phyloP scores from a whole-genome alignment of 306 rosid genomes.

The Castanea mollissima region DNA sequence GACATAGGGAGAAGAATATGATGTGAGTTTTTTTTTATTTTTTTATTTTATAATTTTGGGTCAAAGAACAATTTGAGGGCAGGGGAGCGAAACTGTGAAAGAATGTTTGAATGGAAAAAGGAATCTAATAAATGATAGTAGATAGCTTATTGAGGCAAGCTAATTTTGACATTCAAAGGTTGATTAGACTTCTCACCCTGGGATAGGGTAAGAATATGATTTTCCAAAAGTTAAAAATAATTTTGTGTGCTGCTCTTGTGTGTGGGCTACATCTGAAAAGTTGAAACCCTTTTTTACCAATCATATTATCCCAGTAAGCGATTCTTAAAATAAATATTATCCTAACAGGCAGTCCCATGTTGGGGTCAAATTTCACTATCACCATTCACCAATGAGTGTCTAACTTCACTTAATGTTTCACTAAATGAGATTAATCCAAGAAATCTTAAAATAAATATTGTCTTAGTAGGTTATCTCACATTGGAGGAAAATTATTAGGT shows the following conservation, averaged over 20 bases:
- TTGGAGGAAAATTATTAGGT: too few species aligned
- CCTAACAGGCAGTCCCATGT: not conserved
- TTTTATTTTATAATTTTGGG: too few species aligned
- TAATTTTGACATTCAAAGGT: not conserved
- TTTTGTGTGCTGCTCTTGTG: too few species aligned
- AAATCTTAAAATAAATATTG: too few species aligned
- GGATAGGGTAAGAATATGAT: not conserved
- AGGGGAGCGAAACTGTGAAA: not conserved
- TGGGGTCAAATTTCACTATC: not conserved
- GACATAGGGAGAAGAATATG: slow-evolving; percentile 4
- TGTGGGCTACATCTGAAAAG: too few species aligned
- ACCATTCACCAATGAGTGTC: not conserved
- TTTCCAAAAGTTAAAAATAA: not conserved
- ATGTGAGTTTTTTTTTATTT: too few species aligned
- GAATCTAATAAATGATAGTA: slow-evolving; percentile 17
- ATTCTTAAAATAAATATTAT: not conserved
- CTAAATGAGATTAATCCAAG: too few species aligned
- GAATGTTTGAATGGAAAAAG: slow-evolving; percentile 36
- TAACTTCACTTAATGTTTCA: not conserved
- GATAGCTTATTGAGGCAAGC: slow-evolving; percentile 3
- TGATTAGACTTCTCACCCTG: not conserved
- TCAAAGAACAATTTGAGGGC: not conserved
- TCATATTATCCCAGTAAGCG: too few species aligned
- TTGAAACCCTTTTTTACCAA: too few species aligned
- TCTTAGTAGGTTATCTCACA: too few species aligned